A percentile compares a stretch with the other conserved stretches of the same genome.
These are phyloP conservation scores for Aspergillus viridinutans DNA, from an alignment of 2,329 filamentous ascomycete genomes.

Conservation along the genomic window DNA sequence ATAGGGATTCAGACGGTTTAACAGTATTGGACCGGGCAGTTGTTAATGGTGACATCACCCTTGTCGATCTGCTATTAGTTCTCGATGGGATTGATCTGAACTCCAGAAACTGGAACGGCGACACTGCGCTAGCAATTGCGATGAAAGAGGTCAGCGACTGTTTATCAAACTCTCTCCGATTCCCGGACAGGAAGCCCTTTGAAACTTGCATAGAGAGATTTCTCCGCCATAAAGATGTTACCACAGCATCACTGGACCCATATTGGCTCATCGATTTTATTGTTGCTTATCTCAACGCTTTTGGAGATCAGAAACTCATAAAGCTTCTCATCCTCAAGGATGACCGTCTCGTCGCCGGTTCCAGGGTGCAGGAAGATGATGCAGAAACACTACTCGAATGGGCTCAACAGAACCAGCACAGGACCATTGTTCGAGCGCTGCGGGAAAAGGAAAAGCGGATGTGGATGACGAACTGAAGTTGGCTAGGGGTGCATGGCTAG, in stretches of 20 bases:
- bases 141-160: not conserved
- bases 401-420: not conserved
- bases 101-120: not conserved
- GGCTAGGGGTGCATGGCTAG: too few species aligned
- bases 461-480: too few species aligned
- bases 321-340: not conserved
- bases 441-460: not conserved
- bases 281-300: not conserved
- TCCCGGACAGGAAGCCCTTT: not conserved
- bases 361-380: not conserved
- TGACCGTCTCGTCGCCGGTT: not conserved
- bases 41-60: not conserved
- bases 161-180: not conserved
- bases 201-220: not conserved
- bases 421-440: not conserved
- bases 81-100: not conserved
- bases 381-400: not conserved
- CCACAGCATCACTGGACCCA: not conserved
- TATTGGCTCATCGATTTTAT: not conserved
- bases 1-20: not conserved
- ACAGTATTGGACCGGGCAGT: not conserved
- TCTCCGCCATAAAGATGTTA: not conserved
- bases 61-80: not conserved
- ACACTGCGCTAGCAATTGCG: not conserved
- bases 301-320: not conserved